These are phyloP conservation scores for Sistotremastrum suecicum DNA, from an alignment of 768 basidiomycete species.

Conservation along the genomic window DNA sequence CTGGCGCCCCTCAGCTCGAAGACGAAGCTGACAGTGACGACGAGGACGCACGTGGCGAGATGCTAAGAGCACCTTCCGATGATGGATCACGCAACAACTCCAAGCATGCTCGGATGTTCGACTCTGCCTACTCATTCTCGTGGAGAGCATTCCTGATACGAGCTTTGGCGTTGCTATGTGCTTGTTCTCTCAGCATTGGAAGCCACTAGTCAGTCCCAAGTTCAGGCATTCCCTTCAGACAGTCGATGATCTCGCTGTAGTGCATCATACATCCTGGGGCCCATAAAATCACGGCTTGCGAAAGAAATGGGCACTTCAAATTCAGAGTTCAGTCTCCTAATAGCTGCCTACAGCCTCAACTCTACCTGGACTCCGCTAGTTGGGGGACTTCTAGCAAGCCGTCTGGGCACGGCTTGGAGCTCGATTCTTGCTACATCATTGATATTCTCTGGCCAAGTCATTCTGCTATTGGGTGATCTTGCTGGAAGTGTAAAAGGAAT, in stretches of 20 bases:
- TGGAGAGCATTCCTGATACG: slow-evolving; percentile 25
- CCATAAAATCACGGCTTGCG: slow-evolving; percentile 55
- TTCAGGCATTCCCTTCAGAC: not conserved
- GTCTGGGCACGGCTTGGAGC: slow-evolving; percentile 55
- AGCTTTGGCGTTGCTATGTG: slow-evolving; percentile 48
- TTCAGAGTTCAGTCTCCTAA: slow-evolving; percentile 61
- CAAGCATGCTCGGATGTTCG: not conserved
- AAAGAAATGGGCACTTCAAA: slow-evolving; percentile 64
- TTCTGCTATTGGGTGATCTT: slow-evolving; percentile 54
- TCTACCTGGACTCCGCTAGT: slow-evolving; percentile 68
- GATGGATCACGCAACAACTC: too few species aligned
- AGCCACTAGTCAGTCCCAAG: slow-evolving; percentile 50
- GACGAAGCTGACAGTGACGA: too few species aligned
- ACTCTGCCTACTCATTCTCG: not conserved
- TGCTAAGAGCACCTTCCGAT: too few species aligned
- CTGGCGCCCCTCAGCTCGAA: too few species aligned
- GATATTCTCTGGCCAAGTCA: slow-evolving; percentile 55
- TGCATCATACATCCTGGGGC: slow-evolving; percentile 62
- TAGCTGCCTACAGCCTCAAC: slow-evolving; percentile 67
- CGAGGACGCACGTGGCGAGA: too few species aligned
- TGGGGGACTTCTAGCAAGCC: slow-evolving; percentile 56
- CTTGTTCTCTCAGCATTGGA: slow-evolving; percentile 60
- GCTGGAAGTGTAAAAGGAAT: slow-evolving; percentile 48
- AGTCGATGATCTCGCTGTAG: slow-evolving; percentile 19
- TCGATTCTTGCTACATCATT: slow-evolving; percentile 65